Percentiles rank a stretch among this genome's conserved stretches.
These are phyloP conservation scores for Suhomyces yuchorum DNA, from an alignment of 1,139 yeast species.

Conservation along the genomic window DNA sequence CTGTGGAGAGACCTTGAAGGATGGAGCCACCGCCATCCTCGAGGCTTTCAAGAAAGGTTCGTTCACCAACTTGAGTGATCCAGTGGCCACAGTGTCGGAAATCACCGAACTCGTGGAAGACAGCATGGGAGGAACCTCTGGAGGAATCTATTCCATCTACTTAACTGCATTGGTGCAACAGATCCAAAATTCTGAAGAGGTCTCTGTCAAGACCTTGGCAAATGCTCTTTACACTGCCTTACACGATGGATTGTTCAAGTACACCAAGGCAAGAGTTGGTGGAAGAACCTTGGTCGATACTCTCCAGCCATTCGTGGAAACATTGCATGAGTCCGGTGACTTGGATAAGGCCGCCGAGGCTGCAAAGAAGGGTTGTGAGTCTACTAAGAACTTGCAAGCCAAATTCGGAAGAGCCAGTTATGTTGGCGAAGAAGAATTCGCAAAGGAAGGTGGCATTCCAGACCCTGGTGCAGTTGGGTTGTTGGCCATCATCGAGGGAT, in stretches of 20 bases:
- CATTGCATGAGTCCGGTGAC: constrained; percentile 52
- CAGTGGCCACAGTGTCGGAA: constrained; percentile 48
- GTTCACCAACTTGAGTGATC: constrained; percentile 48
- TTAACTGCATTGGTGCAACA: constrained; percentile 60
- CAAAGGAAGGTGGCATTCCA: constrained; percentile 62
- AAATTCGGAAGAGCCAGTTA: constrained; percentile 93
- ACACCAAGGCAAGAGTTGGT: constrained; percentile 88
- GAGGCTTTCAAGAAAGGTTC: constrained; percentile 45
- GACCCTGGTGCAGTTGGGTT: constrained; percentile 94
- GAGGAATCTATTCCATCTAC: constrained; percentile 86
- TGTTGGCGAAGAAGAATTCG: constrained; percentile 63
- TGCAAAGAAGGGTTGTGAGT: constrained; percentile 74
- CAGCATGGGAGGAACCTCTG: constrained; percentile 96
- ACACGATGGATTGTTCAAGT: constrained; percentile 63
- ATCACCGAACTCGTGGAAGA: constrained; percentile 73
- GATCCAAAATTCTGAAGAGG: constrained; percentile 35
- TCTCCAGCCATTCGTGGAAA: constrained; percentile 78
- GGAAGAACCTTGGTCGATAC: constrained; percentile 90
- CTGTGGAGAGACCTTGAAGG: constrained; percentile 87
- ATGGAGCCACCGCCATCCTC: constrained; percentile 76
- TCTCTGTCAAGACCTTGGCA: constrained; percentile 24
- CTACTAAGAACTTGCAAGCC: constrained; percentile 74
- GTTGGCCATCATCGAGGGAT: constrained; percentile 67
- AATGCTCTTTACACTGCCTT: constrained; percentile 50
- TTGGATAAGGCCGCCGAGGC: constrained; percentile 62